A percentile compares a stretch with the other conserved stretches of the same genome.
Evolutionary conservation across 768 basidiomycete genomes (phyloP).

Genomic region (Hebeloma cylindrosporum): DNA sequence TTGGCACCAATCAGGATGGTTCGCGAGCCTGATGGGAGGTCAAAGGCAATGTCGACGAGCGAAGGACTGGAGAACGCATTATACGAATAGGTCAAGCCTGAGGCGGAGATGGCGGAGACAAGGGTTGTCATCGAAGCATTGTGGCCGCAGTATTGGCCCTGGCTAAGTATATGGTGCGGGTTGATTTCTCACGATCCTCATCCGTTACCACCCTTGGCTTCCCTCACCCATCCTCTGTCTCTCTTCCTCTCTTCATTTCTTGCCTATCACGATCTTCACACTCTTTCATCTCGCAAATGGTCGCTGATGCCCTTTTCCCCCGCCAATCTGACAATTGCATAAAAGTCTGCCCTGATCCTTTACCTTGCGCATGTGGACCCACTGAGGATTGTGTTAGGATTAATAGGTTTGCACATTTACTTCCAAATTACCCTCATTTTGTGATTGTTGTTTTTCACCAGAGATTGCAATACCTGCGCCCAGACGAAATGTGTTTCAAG

Average conservation of each 20-base stretch:
- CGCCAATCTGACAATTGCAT: constrained; percentile 45
- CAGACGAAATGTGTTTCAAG: constrained; percentile 53
- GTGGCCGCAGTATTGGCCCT: too few species aligned
- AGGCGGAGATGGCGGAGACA: constrained; percentile 41
- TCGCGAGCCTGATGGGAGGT: constrained; percentile 72
- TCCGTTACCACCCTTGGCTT: constrained; percentile 21
- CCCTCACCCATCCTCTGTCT: constrained; percentile 18
- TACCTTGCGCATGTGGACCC: constrained; percentile 54
- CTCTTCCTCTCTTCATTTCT: constrained; percentile 14
- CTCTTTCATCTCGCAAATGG: constrained; percentile 36
- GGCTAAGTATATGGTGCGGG: too few species aligned
- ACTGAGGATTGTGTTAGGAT: constrained; percentile 61
- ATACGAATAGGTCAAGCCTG: constrained; percentile 61
- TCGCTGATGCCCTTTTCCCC: constrained; percentile 38
- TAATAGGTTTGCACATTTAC: constrained; percentile 45
- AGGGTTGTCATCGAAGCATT: too few species aligned
- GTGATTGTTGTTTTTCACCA: constrained; percentile 28
- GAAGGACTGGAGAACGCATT: constrained; percentile 43
- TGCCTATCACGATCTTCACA: constrained; percentile 25
- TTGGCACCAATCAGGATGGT: constrained; percentile 92
- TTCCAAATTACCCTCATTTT: constrained; percentile 2
- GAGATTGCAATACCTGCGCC: constrained; percentile 59
- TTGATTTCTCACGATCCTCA: constrained; percentile 20
- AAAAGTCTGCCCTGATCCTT: constrained; percentile 45
- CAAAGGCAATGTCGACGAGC: constrained; percentile 62